Evolutionary conservation across 1,139 yeast species (phyloP).

Genomic region (Schizosaccharomyces versatilis): DNA sequence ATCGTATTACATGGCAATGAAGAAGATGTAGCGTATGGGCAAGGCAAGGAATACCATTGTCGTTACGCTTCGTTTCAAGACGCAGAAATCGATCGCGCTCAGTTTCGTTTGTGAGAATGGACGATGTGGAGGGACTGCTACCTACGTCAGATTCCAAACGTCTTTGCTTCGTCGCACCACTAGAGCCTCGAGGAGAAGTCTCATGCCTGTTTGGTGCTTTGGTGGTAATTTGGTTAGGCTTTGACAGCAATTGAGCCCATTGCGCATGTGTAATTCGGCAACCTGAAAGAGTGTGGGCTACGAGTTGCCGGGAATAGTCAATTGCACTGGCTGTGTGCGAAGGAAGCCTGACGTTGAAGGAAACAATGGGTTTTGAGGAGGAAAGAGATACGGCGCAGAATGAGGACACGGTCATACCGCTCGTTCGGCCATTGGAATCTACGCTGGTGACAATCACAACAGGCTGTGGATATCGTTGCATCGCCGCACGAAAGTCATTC

Average conservation of each 20-base stretch:
- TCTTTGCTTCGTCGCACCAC: neutral
- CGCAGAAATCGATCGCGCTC: neutral
- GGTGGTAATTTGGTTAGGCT: neutral
- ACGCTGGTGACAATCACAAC: neutral
- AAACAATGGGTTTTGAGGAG: neutral
- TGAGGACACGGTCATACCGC: constrained; percentile 1
- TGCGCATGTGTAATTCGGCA: neutral
- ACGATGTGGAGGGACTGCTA: neutral
- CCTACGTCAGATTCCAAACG: neutral
- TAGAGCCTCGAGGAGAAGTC: neutral
- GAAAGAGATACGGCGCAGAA: neutral
- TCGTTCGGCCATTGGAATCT: neutral
- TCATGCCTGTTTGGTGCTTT: neutral
- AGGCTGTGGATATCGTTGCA: neutral
- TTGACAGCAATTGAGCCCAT: neutral
- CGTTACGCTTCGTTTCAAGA: neutral
- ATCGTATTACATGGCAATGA: neutral
- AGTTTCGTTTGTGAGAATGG: neutral
- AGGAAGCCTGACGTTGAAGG: neutral
- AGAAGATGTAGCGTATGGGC: neutral
- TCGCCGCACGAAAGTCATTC: neutral
- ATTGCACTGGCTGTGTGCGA: neutral
- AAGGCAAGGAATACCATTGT: neutral
- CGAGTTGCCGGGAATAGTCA: neutral
- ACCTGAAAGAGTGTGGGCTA: neutral